Base-by-base conservation (phyloP, 2,329 filamentous ascomycete genomes). In the Claviceps paspali region DNA sequence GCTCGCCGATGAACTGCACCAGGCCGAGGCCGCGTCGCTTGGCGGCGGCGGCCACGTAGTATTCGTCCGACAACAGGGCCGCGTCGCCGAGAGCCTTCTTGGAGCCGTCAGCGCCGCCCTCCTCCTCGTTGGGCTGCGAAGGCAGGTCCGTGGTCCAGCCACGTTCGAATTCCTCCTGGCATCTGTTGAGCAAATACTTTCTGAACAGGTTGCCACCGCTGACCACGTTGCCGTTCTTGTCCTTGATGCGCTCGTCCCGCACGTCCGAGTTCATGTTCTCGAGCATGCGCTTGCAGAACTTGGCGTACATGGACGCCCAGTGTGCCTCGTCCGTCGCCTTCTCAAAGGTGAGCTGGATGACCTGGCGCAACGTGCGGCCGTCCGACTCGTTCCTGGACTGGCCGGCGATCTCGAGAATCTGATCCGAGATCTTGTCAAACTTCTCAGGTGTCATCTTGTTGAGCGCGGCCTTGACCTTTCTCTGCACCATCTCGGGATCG, bases 391-490 rank as follows among this genome's bases (percentile, higher is more conserved):
- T 82, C 71, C 94, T 94, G 38, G 88, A 96, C 58, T 98, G 91
- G 17, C 76, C 82, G 21, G 88, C 86, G 56, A 98, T 98, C 38
- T 77, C 70, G 22, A 98, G 72, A 44, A 98, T 94, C 59, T 95
- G 86, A 44, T 87, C 82, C 6, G 91, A 76, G 48, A 98, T 94
- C 64, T 80, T 86, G 56, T 94, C 87, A 52, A 98, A 98, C 56
- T 96, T 98, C 64, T 98, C 91, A 0, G 91, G 91, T 0, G 91
- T 96, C 91, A 98, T 96, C 80, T 98, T 98, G 77, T 98, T 98
- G 52, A 98, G 68, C 43, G 83, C 83, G 45, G 86, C 82, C 78
- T 98, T 98, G 57, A 98, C 91, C 78, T 98, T 98, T 49, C 88
- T 80, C 66, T 98, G 91, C 41, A 98, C 91, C 68, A 91, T 76